phyloP scores from a whole-genome alignment of 768 basidiomycete genomes.

The Lactarius quietus region DNA sequence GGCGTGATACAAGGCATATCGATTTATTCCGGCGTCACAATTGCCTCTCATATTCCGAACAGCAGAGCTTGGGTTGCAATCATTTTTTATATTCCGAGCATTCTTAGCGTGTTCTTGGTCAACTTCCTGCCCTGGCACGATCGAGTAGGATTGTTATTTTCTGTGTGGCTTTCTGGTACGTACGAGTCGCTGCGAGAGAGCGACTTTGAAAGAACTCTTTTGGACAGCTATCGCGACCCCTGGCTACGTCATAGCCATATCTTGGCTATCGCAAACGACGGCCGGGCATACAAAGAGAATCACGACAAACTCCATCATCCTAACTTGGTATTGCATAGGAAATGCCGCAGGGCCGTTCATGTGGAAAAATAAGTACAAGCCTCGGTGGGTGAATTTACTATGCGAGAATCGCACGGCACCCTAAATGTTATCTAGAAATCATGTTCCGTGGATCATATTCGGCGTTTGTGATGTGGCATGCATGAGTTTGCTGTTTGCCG shows the following conservation, averaged over 20 bases:
- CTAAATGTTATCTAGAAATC: too few species aligned
- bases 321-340: conserved; percentile 64
- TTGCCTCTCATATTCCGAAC: conserved; percentile 48
- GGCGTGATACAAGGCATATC: too few species aligned
- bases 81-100: too few species aligned
- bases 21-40: conserved; percentile 51
- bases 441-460: too few species aligned
- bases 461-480: conserved; percentile 41
- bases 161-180: neutral
- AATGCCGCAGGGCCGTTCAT: conserved; percentile 39
- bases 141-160: too few species aligned
- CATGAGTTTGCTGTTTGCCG: conserved; percentile 44
- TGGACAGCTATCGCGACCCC: too few species aligned
- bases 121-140: too few species aligned
- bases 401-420: too few species aligned
- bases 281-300: conserved; percentile 69
- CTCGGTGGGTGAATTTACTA: conserved; percentile 42
- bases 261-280: conserved; percentile 23
- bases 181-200: too few species aligned
- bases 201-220: neutral
- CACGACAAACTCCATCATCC: conserved; percentile 67
- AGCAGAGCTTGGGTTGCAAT: too few species aligned
- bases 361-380: conserved; percentile 49
- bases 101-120: conserved; percentile 26
- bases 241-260: too few species aligned